Evolutionary conservation across 2,329 filamentous ascomycete genomes (phyloP).

Genomic region (Periconia sp.): DNA sequence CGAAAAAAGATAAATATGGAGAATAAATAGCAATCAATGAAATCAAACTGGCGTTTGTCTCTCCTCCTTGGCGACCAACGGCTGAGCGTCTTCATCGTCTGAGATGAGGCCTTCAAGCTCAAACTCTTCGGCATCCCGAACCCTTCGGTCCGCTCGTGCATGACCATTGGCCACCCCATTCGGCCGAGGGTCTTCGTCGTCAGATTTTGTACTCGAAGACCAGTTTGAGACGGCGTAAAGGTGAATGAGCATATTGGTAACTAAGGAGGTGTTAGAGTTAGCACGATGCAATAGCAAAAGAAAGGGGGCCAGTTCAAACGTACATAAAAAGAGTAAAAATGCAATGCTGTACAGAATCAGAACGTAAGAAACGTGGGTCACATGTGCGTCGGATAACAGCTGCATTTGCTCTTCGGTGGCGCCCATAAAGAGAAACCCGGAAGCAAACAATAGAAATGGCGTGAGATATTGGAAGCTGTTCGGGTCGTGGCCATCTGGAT

Average conservation of each 20-base stretch:
- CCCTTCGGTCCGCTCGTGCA: conserved; percentile 56
- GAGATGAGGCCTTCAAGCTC: conserved; percentile 89
- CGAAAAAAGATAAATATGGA: not conserved
- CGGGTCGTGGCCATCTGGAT: conserved; percentile 67
- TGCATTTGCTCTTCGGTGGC: conserved; percentile 96
- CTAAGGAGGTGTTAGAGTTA: conserved; percentile 35
- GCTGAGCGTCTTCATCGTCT: conserved; percentile 70
- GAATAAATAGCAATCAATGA: conserved; percentile 9
- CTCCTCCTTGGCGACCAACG: conserved; percentile 31
- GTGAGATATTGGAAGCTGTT: conserved; percentile 74
- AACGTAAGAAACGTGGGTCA: conserved; percentile 90
- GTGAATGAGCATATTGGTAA: conserved; percentile 81
- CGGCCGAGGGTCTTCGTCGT: conserved; percentile 36
- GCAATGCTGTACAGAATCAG: conserved; percentile 88
- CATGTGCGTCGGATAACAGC: conserved; percentile 69
- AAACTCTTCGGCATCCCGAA: conserved; percentile 86
- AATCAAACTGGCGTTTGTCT: conserved; percentile 16
- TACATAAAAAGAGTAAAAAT: conserved; percentile 86
- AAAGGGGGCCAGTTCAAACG: conserved; percentile 33
- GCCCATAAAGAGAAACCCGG: conserved; percentile 96
- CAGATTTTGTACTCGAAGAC: conserved; percentile 42
- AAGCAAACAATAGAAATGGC: conserved; percentile 79
- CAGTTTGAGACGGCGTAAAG: conserved; percentile 72
- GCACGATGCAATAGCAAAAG: not conserved
- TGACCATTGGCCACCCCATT: conserved; percentile 42